Evolutionary conservation across 148 eudicot genomes (phyloP).

Genomic region (Gaultheria prostrata): DNA sequence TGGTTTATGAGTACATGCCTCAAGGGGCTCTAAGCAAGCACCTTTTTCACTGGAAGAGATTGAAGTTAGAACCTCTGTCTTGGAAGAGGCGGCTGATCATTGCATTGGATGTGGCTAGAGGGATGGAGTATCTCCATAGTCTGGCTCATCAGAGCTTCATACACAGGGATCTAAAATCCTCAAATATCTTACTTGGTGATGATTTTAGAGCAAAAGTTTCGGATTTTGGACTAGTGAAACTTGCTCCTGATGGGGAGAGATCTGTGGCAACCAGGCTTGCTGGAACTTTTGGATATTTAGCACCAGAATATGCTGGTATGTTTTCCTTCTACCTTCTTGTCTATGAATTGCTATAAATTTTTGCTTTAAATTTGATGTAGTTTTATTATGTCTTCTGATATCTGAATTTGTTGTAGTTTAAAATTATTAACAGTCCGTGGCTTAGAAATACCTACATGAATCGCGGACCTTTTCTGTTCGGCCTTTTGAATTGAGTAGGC

Average conservation of each 20-base stretch:
- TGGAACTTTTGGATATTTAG: slow-evolving; percentile 97
- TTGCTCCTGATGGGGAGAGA: slow-evolving; percentile 87
- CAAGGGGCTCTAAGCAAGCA: slow-evolving; percentile 95
- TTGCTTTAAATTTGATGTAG: neutral
- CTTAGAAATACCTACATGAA: neutral
- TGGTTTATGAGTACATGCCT: slow-evolving; percentile 96
- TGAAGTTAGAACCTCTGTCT: slow-evolving; percentile 75
- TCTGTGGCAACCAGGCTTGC: slow-evolving; percentile 91
- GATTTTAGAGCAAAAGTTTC: slow-evolving; percentile 92
- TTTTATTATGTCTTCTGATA: neutral
- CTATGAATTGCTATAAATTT: neutral
- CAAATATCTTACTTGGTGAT: slow-evolving; percentile 89
- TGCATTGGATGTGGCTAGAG: slow-evolving; percentile 98
- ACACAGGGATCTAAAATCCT: slow-evolving; percentile 92
- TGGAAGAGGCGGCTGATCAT: slow-evolving; percentile 92
- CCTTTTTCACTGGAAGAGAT: slow-evolving; percentile 87
- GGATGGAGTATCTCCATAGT: slow-evolving; percentile 88
- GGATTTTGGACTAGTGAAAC: slow-evolving; percentile 95
- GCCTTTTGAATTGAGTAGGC: neutral
- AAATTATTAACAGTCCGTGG: neutral
- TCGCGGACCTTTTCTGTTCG: neutral
- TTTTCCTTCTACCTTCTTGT: slow-evolving; percentile 14
- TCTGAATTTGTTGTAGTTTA: neutral
- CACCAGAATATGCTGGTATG: slow-evolving; percentile 99
- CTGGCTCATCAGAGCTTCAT: slow-evolving; percentile 93